Conservation (phyloP, 75 land plant genomes). For the Selaginella tamariscina region DNA sequence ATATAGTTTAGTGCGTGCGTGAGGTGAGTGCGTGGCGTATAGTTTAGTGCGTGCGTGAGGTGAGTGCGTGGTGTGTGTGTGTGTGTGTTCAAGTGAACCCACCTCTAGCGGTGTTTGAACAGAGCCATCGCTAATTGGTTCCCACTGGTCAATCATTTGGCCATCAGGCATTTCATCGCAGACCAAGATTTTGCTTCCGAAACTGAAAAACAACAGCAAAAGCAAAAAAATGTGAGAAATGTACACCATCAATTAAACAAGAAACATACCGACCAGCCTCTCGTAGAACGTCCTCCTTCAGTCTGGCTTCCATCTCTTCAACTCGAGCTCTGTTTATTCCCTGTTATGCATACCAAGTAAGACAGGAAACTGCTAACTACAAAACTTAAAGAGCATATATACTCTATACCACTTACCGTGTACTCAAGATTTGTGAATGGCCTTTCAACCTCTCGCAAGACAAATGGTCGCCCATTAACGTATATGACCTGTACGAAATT, state of each 20-base stretch:
- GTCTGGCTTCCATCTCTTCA: slow-evolving; percentile 92
- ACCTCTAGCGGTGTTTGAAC: slow-evolving; percentile 93
- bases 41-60: too few relatives aligned
- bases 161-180: slow-evolving; percentile 98
- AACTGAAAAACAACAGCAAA: slow-evolving; percentile 32
- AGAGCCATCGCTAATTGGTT: slow-evolving; percentile 50
- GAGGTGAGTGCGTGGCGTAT: too few relatives aligned
- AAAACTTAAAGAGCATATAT: neutral
- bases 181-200: slow-evolving; percentile 77
- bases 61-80: too few relatives aligned
- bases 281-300: slow-evolving; percentile 70
- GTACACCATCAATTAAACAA: neutral
- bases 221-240: too few relatives aligned
- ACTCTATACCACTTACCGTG: slow-evolving; percentile 43
- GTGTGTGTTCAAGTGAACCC: neutral
- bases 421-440: slow-evolving; percentile 96
- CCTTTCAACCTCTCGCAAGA: slow-evolving; percentile 82
- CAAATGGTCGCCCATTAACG: slow-evolving; percentile 94
- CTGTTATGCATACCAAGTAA: slow-evolving; percentile 21
- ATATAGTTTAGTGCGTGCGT: neutral
- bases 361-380: neutral
- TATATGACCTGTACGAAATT: slow-evolving; percentile 54
- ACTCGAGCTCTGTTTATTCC: slow-evolving; percentile 88
- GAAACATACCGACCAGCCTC: slow-evolving; percentile 69
- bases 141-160: slow-evolving; percentile 99